These are phyloP conservation scores for Tetradesmus lagerheimii DNA, from an alignment of 139 green algal genomes.

Conservation along the genomic window DNA sequence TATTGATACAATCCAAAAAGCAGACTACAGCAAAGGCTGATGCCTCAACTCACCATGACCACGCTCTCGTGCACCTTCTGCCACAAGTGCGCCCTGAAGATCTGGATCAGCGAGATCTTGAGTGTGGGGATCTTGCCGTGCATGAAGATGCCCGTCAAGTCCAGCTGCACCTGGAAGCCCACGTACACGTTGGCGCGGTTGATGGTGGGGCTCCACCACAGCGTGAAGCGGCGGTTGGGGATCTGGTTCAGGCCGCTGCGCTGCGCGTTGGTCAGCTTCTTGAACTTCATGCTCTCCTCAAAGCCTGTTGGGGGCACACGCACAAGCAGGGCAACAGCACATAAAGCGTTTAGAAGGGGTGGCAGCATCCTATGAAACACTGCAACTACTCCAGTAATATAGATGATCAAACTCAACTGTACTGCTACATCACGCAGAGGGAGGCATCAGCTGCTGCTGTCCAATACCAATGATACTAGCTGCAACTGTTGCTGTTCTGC, in stretches of 20 bases:
- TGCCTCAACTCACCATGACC: slow-evolving; percentile 85
- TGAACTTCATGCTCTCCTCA: slow-evolving; percentile 99
- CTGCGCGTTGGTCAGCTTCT: slow-evolving; percentile 99
- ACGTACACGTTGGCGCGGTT: slow-evolving; percentile 99
- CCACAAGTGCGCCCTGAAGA: slow-evolving; percentile 99
- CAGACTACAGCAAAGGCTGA: too few species aligned
- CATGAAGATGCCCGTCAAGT: slow-evolving; percentile 99
- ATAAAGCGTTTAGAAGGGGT: too few species aligned
- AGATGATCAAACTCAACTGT: too few species aligned
- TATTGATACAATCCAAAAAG: too few species aligned
- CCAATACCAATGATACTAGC: too few species aligned
- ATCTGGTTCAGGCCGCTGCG: slow-evolving; percentile 99
- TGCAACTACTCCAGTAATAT: too few species aligned
- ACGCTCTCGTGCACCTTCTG: slow-evolving; percentile 99
- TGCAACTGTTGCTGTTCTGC: neutral
- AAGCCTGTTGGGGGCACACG: slow-evolving; percentile 71
- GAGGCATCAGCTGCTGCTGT: neutral
- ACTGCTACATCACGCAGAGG: neutral
- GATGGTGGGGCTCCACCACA: slow-evolving; percentile 99
- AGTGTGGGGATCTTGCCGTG: slow-evolving; percentile 98
- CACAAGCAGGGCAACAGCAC: neutral
- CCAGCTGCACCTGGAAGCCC: slow-evolving; percentile 99
- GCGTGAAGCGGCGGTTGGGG: slow-evolving; percentile 99
- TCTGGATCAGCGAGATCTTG: slow-evolving; percentile 99
- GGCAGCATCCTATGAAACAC: too few species aligned